phyloP scores from a whole-genome alignment of 2,329 filamentous ascomycete species.

The Rhexocercosporidium sp. region DNA sequence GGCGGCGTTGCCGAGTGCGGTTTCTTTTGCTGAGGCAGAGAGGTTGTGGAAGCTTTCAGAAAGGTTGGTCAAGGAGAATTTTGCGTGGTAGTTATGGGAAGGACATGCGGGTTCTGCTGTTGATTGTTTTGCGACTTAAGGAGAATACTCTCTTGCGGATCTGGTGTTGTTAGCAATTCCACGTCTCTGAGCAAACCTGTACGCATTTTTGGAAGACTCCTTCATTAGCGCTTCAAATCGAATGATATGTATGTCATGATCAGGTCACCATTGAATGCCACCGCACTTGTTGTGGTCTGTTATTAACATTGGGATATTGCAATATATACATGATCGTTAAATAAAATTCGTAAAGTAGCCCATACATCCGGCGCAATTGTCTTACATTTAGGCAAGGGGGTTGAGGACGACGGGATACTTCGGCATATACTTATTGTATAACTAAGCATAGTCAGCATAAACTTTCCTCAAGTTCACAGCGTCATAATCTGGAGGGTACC shows the following conservation, averaged over 20 bases:
- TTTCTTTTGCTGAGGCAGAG: conserved; percentile 43
- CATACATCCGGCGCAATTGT: background rate
- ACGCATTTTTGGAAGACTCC: no score
- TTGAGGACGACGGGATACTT: conserved; percentile 23
- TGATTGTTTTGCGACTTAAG: no score
- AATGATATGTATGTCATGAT: no score
- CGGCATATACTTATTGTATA: conserved; percentile 22
- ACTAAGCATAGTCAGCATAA: conserved; percentile 10
- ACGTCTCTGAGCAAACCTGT: background rate
- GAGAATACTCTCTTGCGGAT: no score
- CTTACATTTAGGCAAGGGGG: background rate
- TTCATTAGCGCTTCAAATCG: no score
- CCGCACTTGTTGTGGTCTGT: no score
- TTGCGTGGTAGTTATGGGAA: conserved; percentile 28
- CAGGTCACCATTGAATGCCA: no score
- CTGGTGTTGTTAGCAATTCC: no score
- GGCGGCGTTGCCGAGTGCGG: conserved; percentile 31
- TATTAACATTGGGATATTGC: no score
- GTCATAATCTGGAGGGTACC: background rate
- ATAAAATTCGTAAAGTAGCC: background rate
- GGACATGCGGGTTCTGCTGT: background rate
- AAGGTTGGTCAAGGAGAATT: conserved; percentile 50
- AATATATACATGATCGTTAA: background rate
- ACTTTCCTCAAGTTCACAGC: background rate
- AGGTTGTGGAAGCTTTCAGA: conserved; percentile 54